Conservation (phyloP, 495 filamentous ascomycete species). For the Penicillium lagena region DNA sequence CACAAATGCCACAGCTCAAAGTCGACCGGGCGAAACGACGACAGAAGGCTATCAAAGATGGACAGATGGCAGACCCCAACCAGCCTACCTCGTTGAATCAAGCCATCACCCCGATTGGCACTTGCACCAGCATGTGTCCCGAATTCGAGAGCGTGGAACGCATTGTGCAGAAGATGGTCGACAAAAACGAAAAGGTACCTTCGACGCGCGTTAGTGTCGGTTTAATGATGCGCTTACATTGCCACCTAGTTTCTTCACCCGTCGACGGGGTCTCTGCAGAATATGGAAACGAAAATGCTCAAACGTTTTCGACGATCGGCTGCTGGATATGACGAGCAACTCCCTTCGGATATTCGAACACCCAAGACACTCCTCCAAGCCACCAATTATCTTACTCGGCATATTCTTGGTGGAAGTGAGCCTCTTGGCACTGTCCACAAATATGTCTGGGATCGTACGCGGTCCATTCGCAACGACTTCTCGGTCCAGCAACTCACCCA, state of each 20-base stretch:
- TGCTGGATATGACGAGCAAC: slow-evolving; percentile 83
- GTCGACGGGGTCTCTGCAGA: slow-evolving; percentile 25
- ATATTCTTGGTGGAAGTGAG: slow-evolving; percentile 59
- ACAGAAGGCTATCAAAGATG: slow-evolving; percentile 61
- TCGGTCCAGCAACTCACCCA: slow-evolving; percentile 77
- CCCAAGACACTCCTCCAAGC: slow-evolving; percentile 67
- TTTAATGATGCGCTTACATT: slow-evolving; percentile 6
- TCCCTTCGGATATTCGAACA: slow-evolving; percentile 88
- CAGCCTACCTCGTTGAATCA: slow-evolving; percentile 73
- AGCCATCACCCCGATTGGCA: slow-evolving; percentile 82
- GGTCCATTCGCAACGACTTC: slow-evolving; percentile 90
- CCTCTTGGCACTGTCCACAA: slow-evolving; percentile 66
- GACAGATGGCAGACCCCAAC: slow-evolving; percentile 83
- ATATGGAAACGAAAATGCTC: slow-evolving; percentile 57
- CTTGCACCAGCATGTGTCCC: slow-evolving; percentile 90
- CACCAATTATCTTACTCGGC: slow-evolving; percentile 74
- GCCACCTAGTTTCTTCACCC: slow-evolving; percentile 30
- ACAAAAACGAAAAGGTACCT: slow-evolving; percentile 52
- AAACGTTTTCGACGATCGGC: slow-evolving; percentile 88
- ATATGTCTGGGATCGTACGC: slow-evolving; percentile 91
- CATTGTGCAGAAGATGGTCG: slow-evolving; percentile 62
- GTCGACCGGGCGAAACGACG: slow-evolving; percentile 63
- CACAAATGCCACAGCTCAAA: slow-evolving; percentile 43
- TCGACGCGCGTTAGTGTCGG: background rate
- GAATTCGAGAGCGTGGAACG: slow-evolving; percentile 79